phyloP scores from a whole-genome alignment of 2,329 filamentous ascomycete genomes.

The Monosporascus sp. region DNA sequence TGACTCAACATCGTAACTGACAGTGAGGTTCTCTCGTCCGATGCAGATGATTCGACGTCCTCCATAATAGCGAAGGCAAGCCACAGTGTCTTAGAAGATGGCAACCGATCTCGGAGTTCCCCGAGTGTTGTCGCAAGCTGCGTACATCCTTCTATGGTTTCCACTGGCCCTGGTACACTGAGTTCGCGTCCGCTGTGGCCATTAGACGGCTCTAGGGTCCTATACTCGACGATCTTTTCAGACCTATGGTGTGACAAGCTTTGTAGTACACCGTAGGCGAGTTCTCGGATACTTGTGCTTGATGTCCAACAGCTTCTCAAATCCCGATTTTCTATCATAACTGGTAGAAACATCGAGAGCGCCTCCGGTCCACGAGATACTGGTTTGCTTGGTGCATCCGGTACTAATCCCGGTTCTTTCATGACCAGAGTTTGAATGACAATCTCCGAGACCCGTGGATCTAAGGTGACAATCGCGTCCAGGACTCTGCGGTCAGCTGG shows the following conservation, averaged over 20 bases:
- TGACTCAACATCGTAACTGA: conserved; percentile 25
- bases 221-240: conserved; percentile 31
- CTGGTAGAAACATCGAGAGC: conserved; percentile 33
- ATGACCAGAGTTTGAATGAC: conserved; percentile 32
- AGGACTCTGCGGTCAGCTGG: conserved; percentile 20
- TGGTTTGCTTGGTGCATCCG: conserved; percentile 3
- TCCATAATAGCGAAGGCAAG: conserved; percentile 30
- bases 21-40: conserved; percentile 26
- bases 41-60: conserved; percentile 28
- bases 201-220: conserved; percentile 26
- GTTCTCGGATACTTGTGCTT: conserved; percentile 29
- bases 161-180: conserved; percentile 17
- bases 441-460: conserved; percentile 32
- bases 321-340: conserved; percentile 33
- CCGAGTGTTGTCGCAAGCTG: conserved; percentile 20
- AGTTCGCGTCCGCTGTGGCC: conserved; percentile 26
- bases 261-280: conserved; percentile 33
- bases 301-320: conserved; percentile 34
- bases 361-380: conserved; percentile 18
- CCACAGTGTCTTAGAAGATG: conserved; percentile 24
- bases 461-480: conserved; percentile 17
- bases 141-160: conserved; percentile 16
- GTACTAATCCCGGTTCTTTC: conserved; percentile 24
- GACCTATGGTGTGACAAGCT: conserved; percentile 3
- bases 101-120: conserved; percentile 11